phyloP scores from a whole-genome alignment of 208 protist genomes.

The Trypanosoma platydactyli region DNA sequence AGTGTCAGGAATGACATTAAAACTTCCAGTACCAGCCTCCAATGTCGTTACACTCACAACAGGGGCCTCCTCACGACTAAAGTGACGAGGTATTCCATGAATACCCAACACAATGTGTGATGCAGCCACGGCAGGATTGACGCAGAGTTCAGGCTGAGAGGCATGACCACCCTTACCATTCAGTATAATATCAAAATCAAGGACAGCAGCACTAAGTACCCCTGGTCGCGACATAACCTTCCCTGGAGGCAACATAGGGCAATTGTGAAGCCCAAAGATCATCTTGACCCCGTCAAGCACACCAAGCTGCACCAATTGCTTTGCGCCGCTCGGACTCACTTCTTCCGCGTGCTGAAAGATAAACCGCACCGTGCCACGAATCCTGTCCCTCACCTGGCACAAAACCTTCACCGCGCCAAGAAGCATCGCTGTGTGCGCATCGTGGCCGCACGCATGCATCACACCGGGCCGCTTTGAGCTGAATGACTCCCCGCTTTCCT shows the following conservation, averaged over 20 bases:
- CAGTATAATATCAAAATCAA: neutral
- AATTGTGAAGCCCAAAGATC: neutral
- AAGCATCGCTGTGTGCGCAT: constrained; percentile 73
- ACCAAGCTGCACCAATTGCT: constrained; percentile 45
- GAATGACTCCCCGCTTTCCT: constrained; percentile 66
- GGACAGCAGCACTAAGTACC: neutral
- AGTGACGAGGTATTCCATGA: neutral
- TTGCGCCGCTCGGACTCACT: constrained; percentile 54
- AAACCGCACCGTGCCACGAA: constrained; percentile 66
- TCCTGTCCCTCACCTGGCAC: constrained; percentile 41
- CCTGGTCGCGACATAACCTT: neutral
- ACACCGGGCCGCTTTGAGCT: constrained; percentile 52
- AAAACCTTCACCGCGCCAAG: constrained; percentile 66
- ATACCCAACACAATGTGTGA: neutral
- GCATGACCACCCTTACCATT: neutral
- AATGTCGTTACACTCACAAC: neutral
- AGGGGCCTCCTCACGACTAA: neutral
- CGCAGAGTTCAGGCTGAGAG: neutral
- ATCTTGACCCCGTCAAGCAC: constrained; percentile 50
- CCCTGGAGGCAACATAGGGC: neutral
- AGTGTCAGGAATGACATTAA: neutral
- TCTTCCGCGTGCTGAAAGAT: constrained; percentile 81
- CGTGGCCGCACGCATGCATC: constrained; percentile 76
- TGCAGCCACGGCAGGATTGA: neutral
- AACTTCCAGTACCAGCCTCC: neutral